These are phyloP conservation scores for Neofusicoccum kwambonambiense DNA, from an alignment of 2,329 filamentous ascomycete genomes.

Conservation along the genomic window DNA sequence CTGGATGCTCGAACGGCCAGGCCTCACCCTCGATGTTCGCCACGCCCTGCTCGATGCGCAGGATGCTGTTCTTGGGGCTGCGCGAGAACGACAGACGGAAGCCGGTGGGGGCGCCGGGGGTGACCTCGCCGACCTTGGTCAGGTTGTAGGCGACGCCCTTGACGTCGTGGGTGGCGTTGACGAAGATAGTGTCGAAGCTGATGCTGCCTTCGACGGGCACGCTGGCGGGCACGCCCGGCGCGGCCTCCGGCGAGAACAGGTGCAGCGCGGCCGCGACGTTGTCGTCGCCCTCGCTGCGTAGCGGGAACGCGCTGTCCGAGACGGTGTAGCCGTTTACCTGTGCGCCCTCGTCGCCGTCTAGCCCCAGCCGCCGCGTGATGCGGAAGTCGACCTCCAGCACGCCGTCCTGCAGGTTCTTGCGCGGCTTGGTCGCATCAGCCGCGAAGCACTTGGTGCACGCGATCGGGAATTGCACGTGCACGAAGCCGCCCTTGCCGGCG, in stretches of 20 bases:
- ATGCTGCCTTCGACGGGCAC: background rate
- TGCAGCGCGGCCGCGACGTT: background rate
- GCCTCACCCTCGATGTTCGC: background rate
- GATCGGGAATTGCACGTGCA: conserved; percentile 16
- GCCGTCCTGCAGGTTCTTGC: conserved; percentile 10
- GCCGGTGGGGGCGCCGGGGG: background rate
- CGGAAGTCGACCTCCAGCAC: conserved; percentile 17
- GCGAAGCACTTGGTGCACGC: conserved; percentile 13
- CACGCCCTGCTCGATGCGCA: conserved; percentile 13
- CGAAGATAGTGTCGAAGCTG: background rate
- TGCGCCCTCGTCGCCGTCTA: conserved; percentile 15
- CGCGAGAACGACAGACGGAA: conserved; percentile 16
- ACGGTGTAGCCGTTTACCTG: conserved; percentile 16
- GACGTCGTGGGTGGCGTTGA: conserved; percentile 14
- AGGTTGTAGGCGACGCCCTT: conserved; percentile 15
- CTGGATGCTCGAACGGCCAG: background rate
- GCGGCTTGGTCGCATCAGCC: background rate
- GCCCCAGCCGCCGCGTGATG: conserved; percentile 7
- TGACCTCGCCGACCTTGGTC: background rate
- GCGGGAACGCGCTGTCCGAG: background rate
- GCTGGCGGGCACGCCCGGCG: background rate
- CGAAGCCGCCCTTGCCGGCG: conserved; percentile 10
- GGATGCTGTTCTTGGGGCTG: conserved; percentile 5
- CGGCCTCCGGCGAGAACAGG: background rate
- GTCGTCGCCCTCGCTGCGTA: background rate